phyloP scores from a whole-genome alignment of 176 grass and related monocot species.

The Rhynchospora breviuscula region DNA sequence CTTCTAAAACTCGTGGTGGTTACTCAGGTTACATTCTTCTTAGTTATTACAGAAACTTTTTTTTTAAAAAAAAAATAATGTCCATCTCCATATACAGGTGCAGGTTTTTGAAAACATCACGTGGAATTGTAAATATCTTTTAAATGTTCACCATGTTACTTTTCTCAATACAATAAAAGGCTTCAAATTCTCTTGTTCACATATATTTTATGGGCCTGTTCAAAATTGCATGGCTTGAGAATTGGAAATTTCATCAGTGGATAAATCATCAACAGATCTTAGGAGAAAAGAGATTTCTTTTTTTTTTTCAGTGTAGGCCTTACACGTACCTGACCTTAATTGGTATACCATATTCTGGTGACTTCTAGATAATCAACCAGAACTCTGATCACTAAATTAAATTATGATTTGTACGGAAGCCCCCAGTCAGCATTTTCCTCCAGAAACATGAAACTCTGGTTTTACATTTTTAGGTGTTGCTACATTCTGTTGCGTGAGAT shows the following conservation, averaged over 20 bases:
- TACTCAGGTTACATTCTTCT: conserved; percentile 59
- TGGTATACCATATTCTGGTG: background rate
- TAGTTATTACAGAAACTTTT: background rate
- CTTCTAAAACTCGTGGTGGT: conserved; percentile 48
- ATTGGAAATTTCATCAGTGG: background rate
- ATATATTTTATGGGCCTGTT: background rate
- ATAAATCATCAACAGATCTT: background rate
- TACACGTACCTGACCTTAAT: background rate
- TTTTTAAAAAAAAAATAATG: background rate
- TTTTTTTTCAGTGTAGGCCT: background rate
- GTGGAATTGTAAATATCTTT: background rate
- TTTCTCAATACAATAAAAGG: background rate
- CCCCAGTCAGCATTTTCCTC: background rate
- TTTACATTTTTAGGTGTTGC: conserved; percentile 59
- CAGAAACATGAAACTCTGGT: background rate
- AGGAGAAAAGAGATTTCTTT: background rate
- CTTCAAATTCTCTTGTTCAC: background rate
- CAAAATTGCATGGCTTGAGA: background rate
- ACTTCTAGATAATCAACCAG: background rate
- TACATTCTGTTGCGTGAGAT: conserved; percentile 80
- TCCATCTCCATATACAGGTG: background rate
- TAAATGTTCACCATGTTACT: background rate
- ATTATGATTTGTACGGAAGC: background rate
- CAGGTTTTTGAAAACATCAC: background rate
- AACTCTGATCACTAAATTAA: background rate